Evolutionary conservation across 2,329 filamentous ascomycete genomes (phyloP).

Genomic region (Hymenoscyphus salicellus): DNA sequence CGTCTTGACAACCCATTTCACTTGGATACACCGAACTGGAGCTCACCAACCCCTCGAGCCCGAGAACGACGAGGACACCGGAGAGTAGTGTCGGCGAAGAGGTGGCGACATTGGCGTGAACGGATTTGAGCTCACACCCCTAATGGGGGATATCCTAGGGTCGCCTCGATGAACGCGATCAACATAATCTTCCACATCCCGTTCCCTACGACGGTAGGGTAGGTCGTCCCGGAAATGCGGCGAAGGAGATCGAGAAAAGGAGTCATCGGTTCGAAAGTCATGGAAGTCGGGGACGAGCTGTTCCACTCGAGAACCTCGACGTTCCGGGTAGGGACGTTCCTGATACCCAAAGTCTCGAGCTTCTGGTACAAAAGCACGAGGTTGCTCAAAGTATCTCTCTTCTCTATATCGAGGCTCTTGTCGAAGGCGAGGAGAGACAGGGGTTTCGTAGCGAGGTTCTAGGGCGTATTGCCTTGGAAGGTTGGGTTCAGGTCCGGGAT

Average conservation of each 20-base stretch:
- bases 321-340: not conserved
- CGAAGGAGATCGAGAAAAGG: not conserved
- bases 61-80: not conserved
- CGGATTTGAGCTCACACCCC: slow-evolving; percentile 10
- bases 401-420: not conserved
- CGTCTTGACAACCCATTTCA: not conserved
- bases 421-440: not conserved
- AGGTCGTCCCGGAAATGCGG: not conserved
- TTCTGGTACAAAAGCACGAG: not conserved
- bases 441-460: not conserved
- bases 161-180: not conserved
- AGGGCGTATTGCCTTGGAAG: not conserved
- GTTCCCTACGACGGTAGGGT: not conserved
- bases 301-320: not conserved
- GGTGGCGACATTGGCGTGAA: slow-evolving; percentile 15
- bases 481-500: not conserved
- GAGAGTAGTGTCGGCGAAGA: slow-evolving; percentile 20
- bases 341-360: not conserved
- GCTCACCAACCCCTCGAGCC: not conserved
- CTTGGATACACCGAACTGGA: not conserved
- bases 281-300: not conserved
- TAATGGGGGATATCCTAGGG: not conserved
- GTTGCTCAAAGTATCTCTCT: not conserved
- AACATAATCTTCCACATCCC: not conserved
- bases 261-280: not conserved